Evolutionary conservation across 495 filamentous ascomycete species (phyloP), one percentile per base, ranked within the genome.

Genomic region (Penicillium fimorum): DNA sequence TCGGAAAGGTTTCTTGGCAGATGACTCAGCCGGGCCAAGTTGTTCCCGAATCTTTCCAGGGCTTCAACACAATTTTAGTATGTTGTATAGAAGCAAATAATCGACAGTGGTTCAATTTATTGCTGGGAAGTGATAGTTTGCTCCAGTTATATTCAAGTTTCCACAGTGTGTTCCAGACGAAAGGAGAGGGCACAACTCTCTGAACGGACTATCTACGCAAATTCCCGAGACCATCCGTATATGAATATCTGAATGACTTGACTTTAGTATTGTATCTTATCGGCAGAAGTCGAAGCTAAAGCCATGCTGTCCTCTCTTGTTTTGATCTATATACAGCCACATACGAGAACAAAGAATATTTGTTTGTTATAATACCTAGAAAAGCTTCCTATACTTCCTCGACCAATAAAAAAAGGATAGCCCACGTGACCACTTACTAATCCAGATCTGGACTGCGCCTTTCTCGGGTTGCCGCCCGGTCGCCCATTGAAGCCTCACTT

Each of bases 1-100:
- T 65, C 62, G 63, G 65, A 62, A 69, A 51, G 53, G 50, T 55
- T 53, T 54, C 66, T 69, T 69, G 66, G 66, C 66, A 18, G 64
- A 58, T 68, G 60, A 68, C 46, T 67, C 60, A 62, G 50, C 55
- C 46, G 38, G 52, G 42, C 12, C 42, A 47, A 38, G 37, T 33
- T 45, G 30, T n/a, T 27, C 43, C 52, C 52, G 52, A 47, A 25
- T 18, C 29, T 37, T 32, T 37, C 33, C 52, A 40, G 17, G 44
- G 10, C 25, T 33, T 4, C 25, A 15, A 24, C 33, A 15, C n/a
- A 25, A 6, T 13, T 35, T 35, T 11, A 35, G 32, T 15, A 33
- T 4, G 4, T n/a, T 2, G 45, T 32, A 17, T 32, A 7, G 4
- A 44, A 25, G 9, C 12, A 15, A 25, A 15, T 37, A 37, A 5